These are phyloP conservation scores for Musa schizocarpa DNA, from an alignment of 176 grass and related monocot species.

Conservation along the genomic window DNA sequence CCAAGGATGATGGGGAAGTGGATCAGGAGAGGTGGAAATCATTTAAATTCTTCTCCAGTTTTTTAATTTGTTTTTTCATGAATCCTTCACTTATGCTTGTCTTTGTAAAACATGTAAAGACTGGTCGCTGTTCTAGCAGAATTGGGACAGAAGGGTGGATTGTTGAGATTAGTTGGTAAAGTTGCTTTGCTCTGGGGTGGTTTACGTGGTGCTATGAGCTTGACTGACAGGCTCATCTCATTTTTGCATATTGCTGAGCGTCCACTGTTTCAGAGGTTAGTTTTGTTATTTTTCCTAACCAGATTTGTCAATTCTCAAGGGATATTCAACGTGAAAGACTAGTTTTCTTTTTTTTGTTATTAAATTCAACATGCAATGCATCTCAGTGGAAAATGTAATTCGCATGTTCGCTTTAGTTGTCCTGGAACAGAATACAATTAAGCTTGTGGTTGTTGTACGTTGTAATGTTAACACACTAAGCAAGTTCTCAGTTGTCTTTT, in stretches of 20 bases:
- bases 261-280: constrained; percentile 79
- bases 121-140: constrained; percentile 87
- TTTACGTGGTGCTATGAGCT: constrained; percentile 90
- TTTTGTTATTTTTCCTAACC: constrained; percentile 7
- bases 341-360: not conserved
- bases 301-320: not conserved
- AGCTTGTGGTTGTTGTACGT: not conserved
- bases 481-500: not conserved
- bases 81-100: constrained; percentile 12
- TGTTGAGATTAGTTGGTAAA: constrained; percentile 76
- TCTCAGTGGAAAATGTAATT: not conserved
- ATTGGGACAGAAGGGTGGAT: constrained; percentile 82
- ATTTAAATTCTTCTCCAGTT: not conserved
- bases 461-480: not conserved
- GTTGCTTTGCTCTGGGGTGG: constrained; percentile 93
- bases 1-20: constrained; percentile 64
- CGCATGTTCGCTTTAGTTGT: not conserved
- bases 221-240: constrained; percentile 78
- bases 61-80: not conserved
- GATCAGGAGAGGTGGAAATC: constrained; percentile 74
- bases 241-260: constrained; percentile 78
- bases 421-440: no score
- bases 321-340: no score
- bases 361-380: not conserved
- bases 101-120: constrained; percentile 40